Evolutionary conservation across 352 stramenopile genomes (phyloP), one percentile per base, ranked within the genome.

Genomic region (Phytophthora pseudosyringae): DNA sequence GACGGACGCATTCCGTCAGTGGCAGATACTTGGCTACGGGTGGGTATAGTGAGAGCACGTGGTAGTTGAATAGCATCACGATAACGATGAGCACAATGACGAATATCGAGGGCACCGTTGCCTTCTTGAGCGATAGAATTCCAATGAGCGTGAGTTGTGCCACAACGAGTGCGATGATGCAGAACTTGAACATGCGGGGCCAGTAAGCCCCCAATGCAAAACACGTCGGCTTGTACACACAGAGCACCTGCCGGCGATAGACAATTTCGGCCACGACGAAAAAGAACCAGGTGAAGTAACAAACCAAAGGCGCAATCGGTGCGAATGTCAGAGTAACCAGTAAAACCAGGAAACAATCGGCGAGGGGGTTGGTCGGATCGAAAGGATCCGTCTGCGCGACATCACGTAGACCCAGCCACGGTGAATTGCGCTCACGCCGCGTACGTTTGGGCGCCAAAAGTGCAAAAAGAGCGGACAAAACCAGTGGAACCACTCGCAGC

Each of bases 321-420:
- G 82, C 75, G 39, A 94, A 94, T n/a, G 83, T 92, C 31, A 94
- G 43, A 41, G 81, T 91, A 29, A 94, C 67, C 11, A 94, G 74
- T 60, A 91, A 73, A 13, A 86, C 76, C 11, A 91, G 78, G 48
- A 89, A 93, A 29, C 69, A 70, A 29, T 93, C 80, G 28, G 86
- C 82, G 1, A 94, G 67, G 36, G 59, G 28, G 8, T 73, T 78
- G 3, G 84, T 89, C 3, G 86, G 79, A 15, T 90, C 84, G 50
- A 92, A 89, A 7, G 75, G 56, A 10, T 88, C 76, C 8, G 76
- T 88, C 45, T 77, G 75, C 8, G 64, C 54, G 13, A 91, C 72
- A 35, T 76, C 68, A 29, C 64, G 53, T 18, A 94, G 69, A 6
- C 86, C 86, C 33, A 88, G 68, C 84, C 83, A 93, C 25, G 40